These are phyloP conservation scores for Mycena alexandri DNA, from an alignment of 768 basidiomycete genomes.

Conservation along the genomic window DNA sequence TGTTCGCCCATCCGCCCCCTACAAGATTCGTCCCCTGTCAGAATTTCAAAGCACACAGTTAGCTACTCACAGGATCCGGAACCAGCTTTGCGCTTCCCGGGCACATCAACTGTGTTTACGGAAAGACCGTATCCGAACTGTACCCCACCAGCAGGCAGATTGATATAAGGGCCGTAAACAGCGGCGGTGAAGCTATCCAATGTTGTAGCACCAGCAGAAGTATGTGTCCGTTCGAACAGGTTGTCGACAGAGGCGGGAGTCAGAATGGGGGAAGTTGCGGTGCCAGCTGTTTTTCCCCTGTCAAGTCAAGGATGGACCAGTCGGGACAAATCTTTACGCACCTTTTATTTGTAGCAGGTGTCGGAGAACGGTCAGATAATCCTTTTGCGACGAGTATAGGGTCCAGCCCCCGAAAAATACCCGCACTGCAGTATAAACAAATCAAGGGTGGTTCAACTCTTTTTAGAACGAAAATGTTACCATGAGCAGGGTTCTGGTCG, in stretches of 20 bases:
- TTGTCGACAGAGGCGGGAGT: constrained; percentile 19
- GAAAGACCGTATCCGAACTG: constrained; percentile 23
- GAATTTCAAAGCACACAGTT: neutral
- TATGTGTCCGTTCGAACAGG: constrained; percentile 18
- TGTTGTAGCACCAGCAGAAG: constrained; percentile 3
- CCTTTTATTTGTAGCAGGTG: constrained; percentile 30
- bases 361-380: constrained; percentile 38
- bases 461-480: constrained; percentile 13
- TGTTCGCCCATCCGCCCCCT: constrained; percentile 33
- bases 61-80: constrained; percentile 25
- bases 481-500: constrained; percentile 35
- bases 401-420: constrained; percentile 39
- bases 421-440: constrained; percentile 23
- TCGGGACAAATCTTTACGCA: neutral
- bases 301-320: neutral
- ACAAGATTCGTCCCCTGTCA: neutral
- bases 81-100: constrained; percentile 8
- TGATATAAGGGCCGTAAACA: neutral
- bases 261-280: constrained; percentile 19
- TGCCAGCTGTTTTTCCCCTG: constrained; percentile 10
- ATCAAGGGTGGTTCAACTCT: no score
- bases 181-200: neutral
- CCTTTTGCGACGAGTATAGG: constrained; percentile 39
- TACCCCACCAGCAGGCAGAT: neutral
- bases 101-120: constrained; percentile 21